Evolutionary conservation across 2,329 filamentous ascomycete genomes (phyloP), one percentile per base, ranked within the genome.

Genomic region (Paramyrothecium roridum): DNA sequence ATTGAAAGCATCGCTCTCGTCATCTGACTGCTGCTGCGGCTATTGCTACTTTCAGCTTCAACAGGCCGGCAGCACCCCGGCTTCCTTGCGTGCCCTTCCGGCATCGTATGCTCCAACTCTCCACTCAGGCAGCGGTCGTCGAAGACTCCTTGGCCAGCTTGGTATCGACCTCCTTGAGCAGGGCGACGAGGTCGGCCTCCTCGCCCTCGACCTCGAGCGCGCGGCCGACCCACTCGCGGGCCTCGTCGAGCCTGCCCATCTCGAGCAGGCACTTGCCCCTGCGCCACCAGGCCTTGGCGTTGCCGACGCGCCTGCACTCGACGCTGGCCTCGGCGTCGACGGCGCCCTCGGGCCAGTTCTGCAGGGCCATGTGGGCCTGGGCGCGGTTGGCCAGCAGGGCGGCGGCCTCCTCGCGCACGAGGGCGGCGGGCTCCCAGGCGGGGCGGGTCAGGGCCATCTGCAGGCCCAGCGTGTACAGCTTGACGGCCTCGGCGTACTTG

Each of bases 241-340:
- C 92, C 83, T 98, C 93, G 54, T 90, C 86, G 66, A 90, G 75
- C 57, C 93, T 75, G 1, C 89, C 89, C 95, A 98, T 98, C 84
- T 99, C 95, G 61, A 88, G 75, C 68, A 98, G 73, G 69, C 91
- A 96, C 76, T 86, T 86, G 11, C 90, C 95, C 58, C 90, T 80
- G 58, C 95, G 81, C 88, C 91, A 97, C 91, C 93, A 98, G 0
- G 87, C 93, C 84, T 98, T 98, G 1, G 90, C 86, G 72, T 99
- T 98, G 43, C 89, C 92, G 46, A 88, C 82, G 61, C 86, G 84
- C 80, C 93, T 93, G 59, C 91, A 87, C 79, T 96, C 93, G 47
- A 96, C 88, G 70, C 90, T 95, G 30, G 86, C 84, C 76, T 96
- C 89, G 3, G 92, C 93, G 73, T 99, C 95, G 7, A 91, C 81